Base-by-base conservation (phyloP, 768 basidiomycete genomes). In the Lactifluus hygrophoroides region DNA sequence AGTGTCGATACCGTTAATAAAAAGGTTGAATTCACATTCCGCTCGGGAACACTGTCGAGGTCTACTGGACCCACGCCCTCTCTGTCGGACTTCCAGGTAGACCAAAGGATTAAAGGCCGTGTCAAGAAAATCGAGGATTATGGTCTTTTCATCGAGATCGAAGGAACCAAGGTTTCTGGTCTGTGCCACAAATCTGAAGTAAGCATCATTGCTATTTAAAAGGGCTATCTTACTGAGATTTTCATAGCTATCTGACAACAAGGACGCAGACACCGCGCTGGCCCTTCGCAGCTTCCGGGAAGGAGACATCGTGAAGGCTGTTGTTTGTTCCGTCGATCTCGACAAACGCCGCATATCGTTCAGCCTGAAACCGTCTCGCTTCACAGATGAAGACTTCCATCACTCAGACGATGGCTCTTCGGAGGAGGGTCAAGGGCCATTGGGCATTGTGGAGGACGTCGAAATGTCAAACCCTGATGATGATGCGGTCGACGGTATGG, bases 141-240 rank as follows among this genome's bases (percentile, higher is more conserved):
- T 63, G 95, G 95, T 14, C 76, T 96, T n/a, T 97, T 98, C 73
- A 82, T 99, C 57, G 82, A 85, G 68, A 86, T 98, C 37, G 81
- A 88, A n/a, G 86, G 81, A 17, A 86, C 90, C 0, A 88, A 86
- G 67, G 75, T 97, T 49, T 84, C 80, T 60, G 95, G 95, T 5
- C 77, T 99, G 11, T 99, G 95, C 70, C 95, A 98, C 70, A 94
- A 93, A 71, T 90, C 91, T 10, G 81, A 98, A 79, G 92, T 87
- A 65, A 52, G 77, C 21, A 7, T 4, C 9, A 4, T 38, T 32
- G 7, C 13, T 21, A n/a, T n/a, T n/a, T n/a, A n/a, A n/a, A n/a
- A n/a, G n/a, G n/a, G n/a, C n/a, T 30, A 44, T 19, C 23, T 38
- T 51, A 23, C 51, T 55, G 19, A 50, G 50, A 4, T n/a, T 32